Percentiles rank a stretch among this genome's conserved stretches.
Conservation (phyloP, 768 basidiomycete species). For the Hypholoma fasciculare region DNA sequence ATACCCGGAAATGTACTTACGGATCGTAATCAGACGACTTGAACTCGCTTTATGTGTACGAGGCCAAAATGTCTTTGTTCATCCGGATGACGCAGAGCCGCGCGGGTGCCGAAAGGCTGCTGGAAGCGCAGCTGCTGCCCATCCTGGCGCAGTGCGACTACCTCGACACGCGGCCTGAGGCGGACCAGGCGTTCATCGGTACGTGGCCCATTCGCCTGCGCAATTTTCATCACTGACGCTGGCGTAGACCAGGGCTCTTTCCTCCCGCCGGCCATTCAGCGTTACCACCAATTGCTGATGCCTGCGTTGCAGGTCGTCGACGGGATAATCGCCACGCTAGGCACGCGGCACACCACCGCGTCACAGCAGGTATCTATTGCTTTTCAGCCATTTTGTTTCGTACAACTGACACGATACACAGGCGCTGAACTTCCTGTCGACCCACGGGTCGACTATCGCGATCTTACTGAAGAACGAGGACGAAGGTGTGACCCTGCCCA, state of each 20-base stretch:
- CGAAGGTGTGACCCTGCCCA: slow-evolving; percentile 57
- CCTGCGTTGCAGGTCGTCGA: slow-evolving; percentile 83
- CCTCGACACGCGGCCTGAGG: slow-evolving; percentile 81
- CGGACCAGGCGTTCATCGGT: slow-evolving; percentile 84
- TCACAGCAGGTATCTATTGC: slow-evolving; percentile 56
- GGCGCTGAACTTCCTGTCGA: slow-evolving; percentile 80
- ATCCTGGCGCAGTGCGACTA: slow-evolving; percentile 84
- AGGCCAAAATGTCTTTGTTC: slow-evolving; percentile 91
- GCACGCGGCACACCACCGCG: slow-evolving; percentile 64
- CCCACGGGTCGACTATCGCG: slow-evolving; percentile 81
- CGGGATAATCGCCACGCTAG: slow-evolving; percentile 76
- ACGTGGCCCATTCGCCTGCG: slow-evolving; percentile 14
- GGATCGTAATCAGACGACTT: slow-evolving; percentile 64
- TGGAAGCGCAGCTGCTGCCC: slow-evolving; percentile 76
- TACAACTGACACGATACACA: slow-evolving; percentile 25
- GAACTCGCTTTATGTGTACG: slow-evolving; percentile 91
- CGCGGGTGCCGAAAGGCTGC: slow-evolving; percentile 79
- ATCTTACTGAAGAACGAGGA: slow-evolving; percentile 79
- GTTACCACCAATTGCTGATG: slow-evolving; percentile 90
- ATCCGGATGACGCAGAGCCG: slow-evolving; percentile 82
- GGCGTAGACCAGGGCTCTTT: slow-evolving; percentile 77
- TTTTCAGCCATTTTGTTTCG: background rate
- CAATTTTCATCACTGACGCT: background rate
- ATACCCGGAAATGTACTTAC: background rate
- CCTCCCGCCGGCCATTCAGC: slow-evolving; percentile 81